These are phyloP conservation scores for Astrocystis sublimbata DNA, from an alignment of 495 filamentous ascomycete species.

Conservation along the genomic window DNA sequence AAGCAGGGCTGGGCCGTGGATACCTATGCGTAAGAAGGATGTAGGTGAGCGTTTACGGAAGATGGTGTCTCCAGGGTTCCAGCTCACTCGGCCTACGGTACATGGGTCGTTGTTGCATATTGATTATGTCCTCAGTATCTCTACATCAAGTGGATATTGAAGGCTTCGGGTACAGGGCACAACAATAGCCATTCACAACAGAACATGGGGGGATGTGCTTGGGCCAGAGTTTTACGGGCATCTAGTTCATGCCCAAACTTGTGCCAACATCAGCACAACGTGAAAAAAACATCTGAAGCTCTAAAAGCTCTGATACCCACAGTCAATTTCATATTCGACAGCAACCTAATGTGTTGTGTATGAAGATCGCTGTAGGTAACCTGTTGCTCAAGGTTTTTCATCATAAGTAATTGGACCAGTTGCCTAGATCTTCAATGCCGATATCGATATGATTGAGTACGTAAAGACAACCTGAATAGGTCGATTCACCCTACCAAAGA, in stretches of 20 bases:
- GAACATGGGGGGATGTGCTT: too few species aligned
- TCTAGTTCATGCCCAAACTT: neutral
- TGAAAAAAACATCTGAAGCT: neutral
- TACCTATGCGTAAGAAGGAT: constrained; percentile 4
- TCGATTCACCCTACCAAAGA: neutral
- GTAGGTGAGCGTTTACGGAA: constrained; percentile 22
- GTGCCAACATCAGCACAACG: neutral
- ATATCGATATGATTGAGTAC: too few species aligned
- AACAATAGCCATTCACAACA: too few species aligned
- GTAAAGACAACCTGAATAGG: neutral
- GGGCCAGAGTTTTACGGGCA: too few species aligned
- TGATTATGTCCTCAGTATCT: neutral
- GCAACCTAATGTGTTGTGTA: neutral
- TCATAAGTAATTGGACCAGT: neutral
- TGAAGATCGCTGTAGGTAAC: neutral
- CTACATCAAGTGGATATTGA: neutral
- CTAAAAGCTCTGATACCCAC: neutral
- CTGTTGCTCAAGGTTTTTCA: neutral
- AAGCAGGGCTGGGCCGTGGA: constrained; percentile 2
- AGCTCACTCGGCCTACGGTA: constrained; percentile 6
- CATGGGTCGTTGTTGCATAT: constrained; percentile 8
- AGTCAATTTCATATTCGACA: neutral
- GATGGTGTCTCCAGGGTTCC: constrained; percentile 4
- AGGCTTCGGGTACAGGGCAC: neutral
- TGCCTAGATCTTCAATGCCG: too few species aligned